These are phyloP conservation scores for Chytridium lagenaria DNA, from an alignment of 371 early-diverging fungal species.

Conservation along the genomic window DNA sequence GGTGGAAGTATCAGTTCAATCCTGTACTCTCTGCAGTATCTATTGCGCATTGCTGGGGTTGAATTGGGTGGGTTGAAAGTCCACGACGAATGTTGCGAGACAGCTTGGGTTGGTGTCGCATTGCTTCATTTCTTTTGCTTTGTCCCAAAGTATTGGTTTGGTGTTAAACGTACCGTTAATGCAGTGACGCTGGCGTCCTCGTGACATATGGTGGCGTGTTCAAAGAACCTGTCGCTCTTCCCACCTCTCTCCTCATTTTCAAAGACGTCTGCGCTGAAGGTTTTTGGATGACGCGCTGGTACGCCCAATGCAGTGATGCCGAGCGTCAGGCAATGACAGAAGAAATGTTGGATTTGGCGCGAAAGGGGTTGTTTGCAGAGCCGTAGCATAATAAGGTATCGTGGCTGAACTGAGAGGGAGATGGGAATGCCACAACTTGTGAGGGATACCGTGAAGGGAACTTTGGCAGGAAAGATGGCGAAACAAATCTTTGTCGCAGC, in stretches of 20 bases:
- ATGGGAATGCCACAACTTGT: not conserved
- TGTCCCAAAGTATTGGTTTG: no score
- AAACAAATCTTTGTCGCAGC: slow-evolving; percentile 36
- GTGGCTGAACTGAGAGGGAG: slow-evolving; percentile 1
- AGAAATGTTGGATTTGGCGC: slow-evolving; percentile 64
- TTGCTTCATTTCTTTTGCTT: no score
- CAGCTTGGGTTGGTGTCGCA: slow-evolving; percentile 40
- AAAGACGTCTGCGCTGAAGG: slow-evolving; percentile 78
- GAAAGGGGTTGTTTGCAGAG: slow-evolving; percentile 60
- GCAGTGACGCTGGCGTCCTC: slow-evolving; percentile 39
- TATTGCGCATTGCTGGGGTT: no score
- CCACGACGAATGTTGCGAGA: slow-evolving; percentile 78
- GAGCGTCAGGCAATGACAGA: slow-evolving; percentile 70
- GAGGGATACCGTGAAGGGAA: slow-evolving; percentile 19
- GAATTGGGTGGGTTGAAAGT: slow-evolving; percentile 92
- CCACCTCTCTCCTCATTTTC: slow-evolving; percentile 87
- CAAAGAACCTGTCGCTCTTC: slow-evolving; percentile 78
- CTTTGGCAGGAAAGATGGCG: slow-evolving; percentile 17
- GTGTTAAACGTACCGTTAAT: no score
- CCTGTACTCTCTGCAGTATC: no score
- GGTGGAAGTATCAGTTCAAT: no score
- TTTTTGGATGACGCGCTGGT: slow-evolving; percentile 96
- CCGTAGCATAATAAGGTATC: slow-evolving; percentile 37
- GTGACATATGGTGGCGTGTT: slow-evolving; percentile 89
- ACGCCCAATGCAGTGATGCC: slow-evolving; percentile 53